Conservation (phyloP, 768 basidiomycete species). For the Tulasnella sp. region DNA sequence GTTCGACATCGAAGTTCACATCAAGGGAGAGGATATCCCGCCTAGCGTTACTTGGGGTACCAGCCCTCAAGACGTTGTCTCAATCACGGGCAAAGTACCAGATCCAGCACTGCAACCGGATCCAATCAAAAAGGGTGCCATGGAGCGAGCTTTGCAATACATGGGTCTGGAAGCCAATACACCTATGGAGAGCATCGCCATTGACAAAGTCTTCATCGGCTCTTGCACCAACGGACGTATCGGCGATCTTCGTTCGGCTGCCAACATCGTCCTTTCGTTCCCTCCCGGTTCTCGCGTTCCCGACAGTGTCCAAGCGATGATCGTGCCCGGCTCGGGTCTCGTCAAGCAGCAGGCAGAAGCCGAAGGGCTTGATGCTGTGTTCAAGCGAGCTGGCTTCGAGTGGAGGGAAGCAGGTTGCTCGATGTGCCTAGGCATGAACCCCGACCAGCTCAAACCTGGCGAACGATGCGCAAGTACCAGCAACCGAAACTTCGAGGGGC, state of each 20-base stretch:
- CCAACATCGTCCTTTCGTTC: constrained; percentile 58
- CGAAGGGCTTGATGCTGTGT: constrained; percentile 77
- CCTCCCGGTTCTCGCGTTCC: constrained; percentile 72
- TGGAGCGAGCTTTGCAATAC: constrained; percentile 69
- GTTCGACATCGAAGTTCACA: constrained; percentile 74
- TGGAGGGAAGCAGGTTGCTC: constrained; percentile 95
- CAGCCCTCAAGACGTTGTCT: constrained; percentile 78
- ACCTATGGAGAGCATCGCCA: constrained; percentile 64
- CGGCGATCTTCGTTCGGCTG: constrained; percentile 84
- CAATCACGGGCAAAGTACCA: constrained; percentile 75
- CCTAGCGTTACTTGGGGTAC: constrained; percentile 93
- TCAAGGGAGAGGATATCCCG: constrained; percentile 75
- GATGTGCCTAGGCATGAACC: constrained; percentile 96
- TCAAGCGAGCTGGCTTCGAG: constrained; percentile 87
- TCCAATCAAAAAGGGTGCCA: constrained; percentile 55
- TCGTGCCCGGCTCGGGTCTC: constrained; percentile 85
- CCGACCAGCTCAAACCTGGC: constrained; percentile 76
- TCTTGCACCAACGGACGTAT: constrained; percentile 94
- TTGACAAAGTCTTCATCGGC: constrained; percentile 90
- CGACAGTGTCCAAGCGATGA: constrained; percentile 70
- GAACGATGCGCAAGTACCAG: constrained; percentile 84
- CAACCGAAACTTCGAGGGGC: constrained; percentile 89
- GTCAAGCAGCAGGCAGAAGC: constrained; percentile 87
- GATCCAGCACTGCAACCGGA: constrained; percentile 62
- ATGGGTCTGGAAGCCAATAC: constrained; percentile 79